These are phyloP conservation scores for Sporisorium iseilematis-ciliati DNA, from an alignment of 1,284 basidiomycete genomes.

Conservation along the genomic window DNA sequence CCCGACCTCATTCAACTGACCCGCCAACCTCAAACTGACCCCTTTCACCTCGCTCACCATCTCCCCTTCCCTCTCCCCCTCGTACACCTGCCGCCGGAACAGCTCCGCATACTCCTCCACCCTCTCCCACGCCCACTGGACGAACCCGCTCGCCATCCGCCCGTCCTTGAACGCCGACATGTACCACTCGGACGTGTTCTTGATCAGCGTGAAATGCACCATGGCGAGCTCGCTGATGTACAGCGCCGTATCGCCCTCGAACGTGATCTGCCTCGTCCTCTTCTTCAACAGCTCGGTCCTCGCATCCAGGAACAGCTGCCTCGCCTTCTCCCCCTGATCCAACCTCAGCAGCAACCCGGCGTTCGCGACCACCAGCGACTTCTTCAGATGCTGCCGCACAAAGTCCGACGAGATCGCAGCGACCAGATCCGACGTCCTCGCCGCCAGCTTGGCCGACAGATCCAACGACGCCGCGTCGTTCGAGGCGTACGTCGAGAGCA, in stretches of 20 bases:
- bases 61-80: conserved; percentile 52
- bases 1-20: conserved; percentile 38
- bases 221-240: conserved; percentile 83
- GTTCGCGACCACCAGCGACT: conserved; percentile 79
- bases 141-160: conserved; percentile 87
- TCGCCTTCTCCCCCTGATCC: conserved; percentile 81
- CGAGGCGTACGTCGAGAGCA: conserved; percentile 74
- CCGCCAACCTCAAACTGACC: conserved; percentile 54
- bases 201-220: conserved; percentile 87
- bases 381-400: conserved; percentile 80
- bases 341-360: conserved; percentile 81
- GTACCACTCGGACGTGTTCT: conserved; percentile 98
- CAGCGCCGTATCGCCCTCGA: conserved; percentile 87
- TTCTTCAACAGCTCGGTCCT: conserved; percentile 81
- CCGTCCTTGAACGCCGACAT: conserved; percentile 94
- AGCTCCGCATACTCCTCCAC: conserved; percentile 85
- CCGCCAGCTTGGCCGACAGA: conserved; percentile 35
- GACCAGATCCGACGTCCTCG: conserved; percentile 73
- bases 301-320: conserved; percentile 84
- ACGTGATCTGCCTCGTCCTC: conserved; percentile 84
- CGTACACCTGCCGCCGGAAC: conserved; percentile 92
- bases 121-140: conserved; percentile 91
- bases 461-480: conserved; percentile 36
- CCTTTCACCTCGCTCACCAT: conserved; percentile 59
- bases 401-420: conserved; percentile 81